Conservation (phyloP, 352 stramenopile genomes). For the Phytophthora tentaculata region DNA sequence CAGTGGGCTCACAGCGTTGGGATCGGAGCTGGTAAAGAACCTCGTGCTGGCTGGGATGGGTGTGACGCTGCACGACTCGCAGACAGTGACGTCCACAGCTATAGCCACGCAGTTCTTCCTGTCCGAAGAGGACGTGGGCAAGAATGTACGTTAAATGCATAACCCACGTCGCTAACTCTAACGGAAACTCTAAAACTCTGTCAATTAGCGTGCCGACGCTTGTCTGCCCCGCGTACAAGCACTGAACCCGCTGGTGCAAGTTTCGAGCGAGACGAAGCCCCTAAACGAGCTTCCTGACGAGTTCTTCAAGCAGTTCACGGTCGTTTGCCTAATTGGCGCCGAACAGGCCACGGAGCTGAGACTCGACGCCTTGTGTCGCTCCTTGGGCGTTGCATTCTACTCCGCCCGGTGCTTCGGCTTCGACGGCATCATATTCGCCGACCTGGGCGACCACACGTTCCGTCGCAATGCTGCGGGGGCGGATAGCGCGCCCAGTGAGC, state of each 20-base stretch:
- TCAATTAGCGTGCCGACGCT: conserved; percentile 67
- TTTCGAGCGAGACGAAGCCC: conserved; percentile 77
- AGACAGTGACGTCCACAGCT: conserved; percentile 46
- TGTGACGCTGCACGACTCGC: conserved; percentile 92
- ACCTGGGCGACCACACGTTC: conserved; percentile 75
- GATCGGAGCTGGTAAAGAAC: conserved; percentile 97
- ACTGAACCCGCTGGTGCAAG: conserved; percentile 94
- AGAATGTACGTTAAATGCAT: conserved; percentile 57
- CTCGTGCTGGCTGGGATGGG: conserved; percentile 95
- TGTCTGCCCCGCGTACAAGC: conserved; percentile 90
- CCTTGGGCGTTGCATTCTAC: conserved; percentile 71
- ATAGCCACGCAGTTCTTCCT: conserved; percentile 91
- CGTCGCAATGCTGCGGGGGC: conserved; percentile 49
- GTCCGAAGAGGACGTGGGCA: conserved; percentile 61
- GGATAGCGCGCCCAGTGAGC: conserved; percentile 38
- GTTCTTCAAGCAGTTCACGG: conserved; percentile 89
- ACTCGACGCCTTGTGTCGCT: conserved; percentile 66
- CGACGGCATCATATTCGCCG: conserved; percentile 78
- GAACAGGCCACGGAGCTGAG: conserved; percentile 53
- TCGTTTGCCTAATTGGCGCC: conserved; percentile 78
- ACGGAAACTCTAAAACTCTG: background rate
- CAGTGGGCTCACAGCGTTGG: conserved; percentile 81
- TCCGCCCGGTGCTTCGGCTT: conserved; percentile 80
- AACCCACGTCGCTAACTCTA: conserved; percentile 2
- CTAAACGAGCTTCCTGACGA: conserved; percentile 60